Conservation (phyloP, 352 stramenopile genomes). For the Pythium aquatile region DNA sequence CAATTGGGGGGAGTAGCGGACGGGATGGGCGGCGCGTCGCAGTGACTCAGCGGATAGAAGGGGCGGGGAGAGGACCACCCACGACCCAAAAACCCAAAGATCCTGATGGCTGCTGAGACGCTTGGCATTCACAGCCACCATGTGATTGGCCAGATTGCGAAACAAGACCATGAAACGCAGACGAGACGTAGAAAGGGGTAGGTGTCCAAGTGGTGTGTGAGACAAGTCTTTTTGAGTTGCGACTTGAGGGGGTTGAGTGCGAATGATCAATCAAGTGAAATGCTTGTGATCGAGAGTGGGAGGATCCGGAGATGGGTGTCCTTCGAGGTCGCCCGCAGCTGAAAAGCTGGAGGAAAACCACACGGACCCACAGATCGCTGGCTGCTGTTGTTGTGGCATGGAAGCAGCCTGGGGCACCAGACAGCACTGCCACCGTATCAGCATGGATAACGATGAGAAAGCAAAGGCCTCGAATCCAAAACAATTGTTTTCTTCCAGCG, state of each 20-base stretch:
- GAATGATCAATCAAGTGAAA: constrained; percentile 27
- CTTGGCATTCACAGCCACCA: not conserved
- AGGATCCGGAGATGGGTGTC: not conserved
- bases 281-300: constrained; percentile 10
- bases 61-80: not conserved
- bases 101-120: constrained; percentile 24
- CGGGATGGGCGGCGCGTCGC: constrained; percentile 8
- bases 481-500: too few relatives aligned
- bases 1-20: constrained; percentile 4
- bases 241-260: constrained; percentile 10
- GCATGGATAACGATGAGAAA: not conserved
- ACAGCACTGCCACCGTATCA: not conserved
- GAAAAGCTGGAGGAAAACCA: not conserved
- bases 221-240: constrained; percentile 26
- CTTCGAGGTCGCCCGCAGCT: not conserved
- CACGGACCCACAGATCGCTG: not conserved
- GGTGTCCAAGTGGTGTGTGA: constrained; percentile 15
- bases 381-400: not conserved
- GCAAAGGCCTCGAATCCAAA: too few relatives aligned
- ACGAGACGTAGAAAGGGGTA: constrained; percentile 12
- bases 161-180: constrained; percentile 21
- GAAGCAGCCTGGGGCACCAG: not conserved
- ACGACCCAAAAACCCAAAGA: constrained; percentile 24
- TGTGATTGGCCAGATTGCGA: constrained; percentile 17
- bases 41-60: constrained; percentile 23